These are phyloP conservation scores for Isoetes taiwanensis DNA, from an alignment of 75 land plant genomes.

Conservation along the genomic window DNA sequence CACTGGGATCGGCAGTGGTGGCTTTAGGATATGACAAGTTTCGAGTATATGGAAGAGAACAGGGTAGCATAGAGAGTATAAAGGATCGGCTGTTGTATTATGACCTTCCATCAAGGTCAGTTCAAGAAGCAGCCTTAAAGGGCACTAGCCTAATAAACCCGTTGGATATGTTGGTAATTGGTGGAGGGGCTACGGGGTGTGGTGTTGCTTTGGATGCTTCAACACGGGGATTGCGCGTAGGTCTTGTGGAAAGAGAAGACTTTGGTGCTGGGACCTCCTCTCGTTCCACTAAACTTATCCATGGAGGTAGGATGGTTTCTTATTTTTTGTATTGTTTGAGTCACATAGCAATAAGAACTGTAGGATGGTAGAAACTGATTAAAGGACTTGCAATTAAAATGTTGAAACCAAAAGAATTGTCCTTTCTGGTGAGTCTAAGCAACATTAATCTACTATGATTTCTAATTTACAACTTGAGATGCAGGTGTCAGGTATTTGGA, in stretches of 20 bases:
- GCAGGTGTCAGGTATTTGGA: conserved; percentile 94
- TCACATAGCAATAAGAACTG: no score
- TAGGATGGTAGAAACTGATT: no score
- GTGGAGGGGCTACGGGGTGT: conserved; percentile 95
- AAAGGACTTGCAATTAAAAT: no score
- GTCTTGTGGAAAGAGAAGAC: conserved; percentile 92
- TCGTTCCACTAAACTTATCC: conserved; percentile 85
- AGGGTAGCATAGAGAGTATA: no score
- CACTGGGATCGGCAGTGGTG: no score
- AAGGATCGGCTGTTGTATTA: no score
- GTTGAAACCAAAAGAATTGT: no score
- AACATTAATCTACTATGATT: no score
- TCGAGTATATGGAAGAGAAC: no score
- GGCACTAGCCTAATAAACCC: conserved; percentile 45
- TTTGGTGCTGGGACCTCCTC: conserved; percentile 94
- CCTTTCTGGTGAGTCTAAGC: no score
- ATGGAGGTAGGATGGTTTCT: conserved; percentile 56
- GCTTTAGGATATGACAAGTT: no score
- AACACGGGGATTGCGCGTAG: conserved; percentile 80
- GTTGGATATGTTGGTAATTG: conserved; percentile 71
- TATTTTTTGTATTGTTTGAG: no score
- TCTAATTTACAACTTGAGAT: background rate
- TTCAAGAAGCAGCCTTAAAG: conserved; percentile 57
- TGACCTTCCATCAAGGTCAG: conserved; percentile 51
- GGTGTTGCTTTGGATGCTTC: conserved; percentile 90